Evolutionary conservation across 2,329 filamentous ascomycete genomes (phyloP).

Genomic region (Didymellaceae sp.): DNA sequence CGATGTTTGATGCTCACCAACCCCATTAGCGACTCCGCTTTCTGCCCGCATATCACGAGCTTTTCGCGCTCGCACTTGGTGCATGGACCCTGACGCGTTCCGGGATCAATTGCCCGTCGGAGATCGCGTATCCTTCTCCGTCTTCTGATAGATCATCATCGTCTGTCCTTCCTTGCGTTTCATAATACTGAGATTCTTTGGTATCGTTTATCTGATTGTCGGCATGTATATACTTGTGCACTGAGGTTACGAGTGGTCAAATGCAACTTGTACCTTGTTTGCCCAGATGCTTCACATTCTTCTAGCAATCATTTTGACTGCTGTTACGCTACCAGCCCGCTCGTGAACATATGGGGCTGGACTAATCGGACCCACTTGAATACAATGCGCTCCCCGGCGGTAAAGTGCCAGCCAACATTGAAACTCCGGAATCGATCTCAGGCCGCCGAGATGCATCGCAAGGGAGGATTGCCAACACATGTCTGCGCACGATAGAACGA

Average conservation of each 20-base stretch:
- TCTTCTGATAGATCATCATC: slow-evolving; percentile 6
- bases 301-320: neutral
- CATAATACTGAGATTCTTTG: no score
- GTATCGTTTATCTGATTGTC: neutral
- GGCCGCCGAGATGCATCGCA: no score
- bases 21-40: slow-evolving; percentile 17
- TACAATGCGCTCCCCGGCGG: no score
- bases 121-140: slow-evolving; percentile 13
- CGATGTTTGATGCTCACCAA: slow-evolving; percentile 15
- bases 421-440: no score
- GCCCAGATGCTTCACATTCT: neutral
- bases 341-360: neutral
- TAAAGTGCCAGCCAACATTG: no score
- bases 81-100: slow-evolving; percentile 14
- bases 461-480: no score
- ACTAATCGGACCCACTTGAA: neutral
- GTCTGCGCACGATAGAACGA: no score
- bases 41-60: slow-evolving; percentile 6
- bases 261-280: no score
- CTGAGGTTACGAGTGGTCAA: no score
- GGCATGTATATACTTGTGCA: neutral
- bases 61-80: slow-evolving; percentile 5
- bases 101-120: slow-evolving; percentile 20
- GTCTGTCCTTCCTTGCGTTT: neutral
- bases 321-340: neutral